phyloP scores from a whole-genome alignment of 2,329 filamentous ascomycete genomes.

The Ophiosphaerella herpotricha region DNA sequence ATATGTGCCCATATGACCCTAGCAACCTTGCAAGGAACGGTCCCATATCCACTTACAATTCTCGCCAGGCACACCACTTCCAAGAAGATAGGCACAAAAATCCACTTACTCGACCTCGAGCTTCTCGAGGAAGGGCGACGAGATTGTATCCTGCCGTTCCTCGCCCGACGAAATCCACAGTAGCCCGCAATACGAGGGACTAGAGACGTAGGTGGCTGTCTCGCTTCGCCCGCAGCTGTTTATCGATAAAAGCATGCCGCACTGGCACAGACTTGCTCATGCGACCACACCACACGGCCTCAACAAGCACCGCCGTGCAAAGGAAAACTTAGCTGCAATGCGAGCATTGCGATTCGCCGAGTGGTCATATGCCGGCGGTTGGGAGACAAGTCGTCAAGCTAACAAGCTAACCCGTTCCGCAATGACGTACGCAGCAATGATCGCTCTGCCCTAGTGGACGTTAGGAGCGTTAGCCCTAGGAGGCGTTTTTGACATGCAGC shows the following conservation, averaged over 20 bases:
- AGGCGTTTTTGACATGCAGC: background rate
- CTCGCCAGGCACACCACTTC: too few relatives aligned
- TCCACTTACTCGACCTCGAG: too few relatives aligned
- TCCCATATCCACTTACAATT: too few relatives aligned
- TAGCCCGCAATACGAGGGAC: background rate
- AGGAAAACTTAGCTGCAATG: background rate
- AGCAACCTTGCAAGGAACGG: too few relatives aligned
- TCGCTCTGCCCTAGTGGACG: background rate
- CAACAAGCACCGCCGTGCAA: too few relatives aligned
- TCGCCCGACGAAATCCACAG: too few relatives aligned
- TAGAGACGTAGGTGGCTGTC: background rate
- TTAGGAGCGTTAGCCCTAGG: background rate
- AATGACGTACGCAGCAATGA: conserved; percentile 1
- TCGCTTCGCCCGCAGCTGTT: background rate
- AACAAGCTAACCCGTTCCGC: background rate
- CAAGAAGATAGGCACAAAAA: too few relatives aligned
- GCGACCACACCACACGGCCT: background rate
- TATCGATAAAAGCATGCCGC: too few relatives aligned
- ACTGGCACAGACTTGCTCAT: background rate
- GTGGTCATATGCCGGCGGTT: background rate
- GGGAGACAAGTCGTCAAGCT: too few relatives aligned
- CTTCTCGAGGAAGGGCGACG: too few relatives aligned
- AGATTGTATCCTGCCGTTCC: too few relatives aligned
- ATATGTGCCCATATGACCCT: background rate
- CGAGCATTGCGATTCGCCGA: background rate